Evolutionary conservation across 805 yeast genomes (phyloP).

Genomic region (Sugiyamaella boreocaroliniensis): DNA sequence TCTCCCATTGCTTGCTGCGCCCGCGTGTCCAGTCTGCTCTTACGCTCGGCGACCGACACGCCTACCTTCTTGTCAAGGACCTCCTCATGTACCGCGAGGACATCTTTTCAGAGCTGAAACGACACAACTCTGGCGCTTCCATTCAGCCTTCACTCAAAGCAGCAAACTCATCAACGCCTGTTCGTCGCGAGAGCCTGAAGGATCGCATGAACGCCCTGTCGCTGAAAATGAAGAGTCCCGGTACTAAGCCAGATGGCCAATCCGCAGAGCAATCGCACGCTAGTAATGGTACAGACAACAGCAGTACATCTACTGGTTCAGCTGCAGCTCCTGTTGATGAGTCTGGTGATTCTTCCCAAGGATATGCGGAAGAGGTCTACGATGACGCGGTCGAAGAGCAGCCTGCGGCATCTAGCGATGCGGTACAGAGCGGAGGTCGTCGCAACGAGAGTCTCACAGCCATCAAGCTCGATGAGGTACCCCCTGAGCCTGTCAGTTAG

Average conservation of each 20-base stretch:
- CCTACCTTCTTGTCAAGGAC: constrained; percentile 54
- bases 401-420: not conserved
- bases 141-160: not conserved
- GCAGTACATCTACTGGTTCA: not conserved
- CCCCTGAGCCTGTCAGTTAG: not conserved
- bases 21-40: constrained; percentile 42
- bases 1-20: constrained; percentile 55
- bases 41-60: constrained; percentile 53
- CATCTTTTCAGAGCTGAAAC: constrained; percentile 59
- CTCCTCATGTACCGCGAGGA: constrained; percentile 51
- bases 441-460: constrained; percentile 9
- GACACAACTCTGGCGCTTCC: constrained; percentile 20
- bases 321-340: constrained; percentile 3
- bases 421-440: constrained; percentile 1
- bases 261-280: not conserved
- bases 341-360: not conserved
- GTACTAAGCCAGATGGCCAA: not conserved
- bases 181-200: constrained; percentile 7
- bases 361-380: not conserved
- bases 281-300: not conserved
- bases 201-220: constrained; percentile 21
- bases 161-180: constrained; percentile 1
- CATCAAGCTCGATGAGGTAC: not conserved
- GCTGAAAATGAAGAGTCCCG: constrained; percentile 13
- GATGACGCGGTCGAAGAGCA: not conserved